Evolutionary conservation across 208 protist genomes (phyloP), one percentile per base, ranked within the genome.

Genomic region (Trypanosoma rangeli): DNA sequence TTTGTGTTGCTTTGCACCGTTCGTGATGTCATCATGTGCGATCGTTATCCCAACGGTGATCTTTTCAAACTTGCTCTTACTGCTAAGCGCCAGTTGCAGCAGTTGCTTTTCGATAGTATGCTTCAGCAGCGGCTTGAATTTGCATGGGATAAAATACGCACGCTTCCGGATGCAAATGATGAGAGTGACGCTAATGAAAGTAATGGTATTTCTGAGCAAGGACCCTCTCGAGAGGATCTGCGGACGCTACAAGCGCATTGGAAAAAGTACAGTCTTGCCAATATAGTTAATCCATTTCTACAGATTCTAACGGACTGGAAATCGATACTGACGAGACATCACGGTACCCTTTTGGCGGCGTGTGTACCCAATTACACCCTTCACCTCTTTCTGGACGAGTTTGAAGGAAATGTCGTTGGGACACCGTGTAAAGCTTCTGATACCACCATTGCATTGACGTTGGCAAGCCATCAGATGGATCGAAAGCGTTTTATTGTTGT

Each of bases 91-190:
- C 22, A 85, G 49, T 66, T 95, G 52, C 78, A 91, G 16, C 76
- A 78, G 22, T 75, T 88, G 53, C 80, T 95, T 56, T 58, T 88
- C 0, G 86, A 92, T n/a, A 85, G 83, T 69, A 91, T 83, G 13
- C 81, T 89, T 58, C 86, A 86, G 61, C 78, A 86, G 68, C 77
- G 79, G 24, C 65, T 94, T 1, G 74, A 87, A 53, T 79, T 71
- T 37, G 84, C 85, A 20, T 83, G 84, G 83, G 73, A 82, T 2
- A 78, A 83, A 68, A 83, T 89, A 22, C 33, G 62, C 33, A 58
- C 42, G 31, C 31, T n/a, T 26, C 20, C n/a, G 12, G n/a, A 8
- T 52, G 54, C 22, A 26, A 15, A 26, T 22, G 28, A 46, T 24
- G 44, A 52, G 13, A 24, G 20, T 65, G 13, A 28, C 18, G 56